Percentiles rank a stretch among this genome's conserved stretches.
Evolutionary conservation across 805 yeast species (phyloP).

Genomic region (Lipomyces anomalus): DNA sequence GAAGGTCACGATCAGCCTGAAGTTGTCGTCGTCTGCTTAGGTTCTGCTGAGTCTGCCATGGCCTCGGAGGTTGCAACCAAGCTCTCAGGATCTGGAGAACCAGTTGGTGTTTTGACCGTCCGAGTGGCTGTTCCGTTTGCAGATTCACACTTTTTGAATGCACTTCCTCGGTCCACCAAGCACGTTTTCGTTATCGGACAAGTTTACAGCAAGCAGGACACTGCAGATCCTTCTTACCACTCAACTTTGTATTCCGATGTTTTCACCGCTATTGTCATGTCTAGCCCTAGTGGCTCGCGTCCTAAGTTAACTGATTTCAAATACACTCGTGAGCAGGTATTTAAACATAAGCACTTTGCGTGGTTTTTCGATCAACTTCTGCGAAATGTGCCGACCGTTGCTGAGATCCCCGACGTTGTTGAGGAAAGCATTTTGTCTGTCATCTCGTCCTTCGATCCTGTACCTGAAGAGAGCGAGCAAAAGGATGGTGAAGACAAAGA

Average conservation of each 20-base stretch:
- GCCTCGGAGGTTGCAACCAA: constrained; percentile 43
- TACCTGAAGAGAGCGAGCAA: constrained; percentile 57
- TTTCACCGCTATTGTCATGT: constrained; percentile 59
- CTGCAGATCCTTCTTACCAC: constrained; percentile 32
- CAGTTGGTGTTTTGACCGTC: constrained; percentile 62
- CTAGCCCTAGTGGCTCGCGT: constrained; percentile 25
- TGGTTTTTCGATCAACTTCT: constrained; percentile 24
- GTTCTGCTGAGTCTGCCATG: constrained; percentile 59
- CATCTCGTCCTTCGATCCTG: constrained; percentile 38
- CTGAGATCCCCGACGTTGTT: constrained; percentile 22
- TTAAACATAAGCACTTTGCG: constrained; percentile 15
- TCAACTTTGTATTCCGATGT: constrained; percentile 63
- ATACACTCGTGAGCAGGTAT: constrained; percentile 25
- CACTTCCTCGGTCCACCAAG: constrained; percentile 47
- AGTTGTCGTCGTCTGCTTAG: constrained; percentile 76
- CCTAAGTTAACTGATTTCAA: constrained; percentile 31
- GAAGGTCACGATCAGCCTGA: constrained; percentile 57
- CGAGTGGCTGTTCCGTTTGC: constrained; percentile 81
- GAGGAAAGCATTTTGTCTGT: constrained; percentile 24
- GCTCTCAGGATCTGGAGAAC: constrained; percentile 33
- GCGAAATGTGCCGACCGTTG: constrained; percentile 15
- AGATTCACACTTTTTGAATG: constrained; percentile 49
- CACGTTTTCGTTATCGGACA: constrained; percentile 64
- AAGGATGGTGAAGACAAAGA: constrained; percentile 42
- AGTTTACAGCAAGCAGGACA: constrained; percentile 33